Conservation (phyloP, 2,329 filamentous ascomycete species). For the Myriosclerotinia curreyana region DNA sequence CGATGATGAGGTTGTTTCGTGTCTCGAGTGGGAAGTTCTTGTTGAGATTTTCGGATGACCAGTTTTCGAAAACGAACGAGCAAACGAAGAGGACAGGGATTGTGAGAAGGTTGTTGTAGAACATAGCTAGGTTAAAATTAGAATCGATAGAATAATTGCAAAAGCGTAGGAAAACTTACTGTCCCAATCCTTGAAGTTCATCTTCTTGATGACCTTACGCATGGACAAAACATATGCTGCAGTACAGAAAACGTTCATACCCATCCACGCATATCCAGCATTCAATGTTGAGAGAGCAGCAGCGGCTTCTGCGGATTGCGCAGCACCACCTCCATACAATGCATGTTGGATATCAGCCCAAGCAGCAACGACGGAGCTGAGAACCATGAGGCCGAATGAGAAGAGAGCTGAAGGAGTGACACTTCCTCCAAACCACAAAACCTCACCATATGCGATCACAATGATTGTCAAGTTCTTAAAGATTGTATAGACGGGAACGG, state of each 20-base stretch:
- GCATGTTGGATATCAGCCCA: slow-evolving; percentile 96
- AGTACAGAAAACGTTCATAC: slow-evolving; percentile 92
- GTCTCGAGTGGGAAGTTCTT: slow-evolving; percentile 84
- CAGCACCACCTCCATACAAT: slow-evolving; percentile 49
- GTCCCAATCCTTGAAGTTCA: slow-evolving; percentile 99
- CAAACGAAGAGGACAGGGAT: slow-evolving; percentile 85
- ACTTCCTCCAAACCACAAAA: slow-evolving; percentile 94
- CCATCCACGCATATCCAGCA: slow-evolving; percentile 96
- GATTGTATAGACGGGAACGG: slow-evolving; percentile 97
- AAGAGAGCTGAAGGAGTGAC: slow-evolving; percentile 85
- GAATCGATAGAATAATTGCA: slow-evolving; percentile 24
- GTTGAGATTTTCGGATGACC: slow-evolving; percentile 78
- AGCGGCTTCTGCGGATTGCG: slow-evolving; percentile 54
- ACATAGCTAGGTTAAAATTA: slow-evolving; percentile 72
- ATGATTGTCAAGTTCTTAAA: slow-evolving; percentile 99
- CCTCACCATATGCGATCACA: slow-evolving; percentile 96
- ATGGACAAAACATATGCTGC: slow-evolving; percentile 87
- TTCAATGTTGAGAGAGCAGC: slow-evolving; percentile 85
- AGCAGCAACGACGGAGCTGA: slow-evolving; percentile 89
- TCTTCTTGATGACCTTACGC: slow-evolving; percentile 98
- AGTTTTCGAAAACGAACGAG: slow-evolving; percentile 84
- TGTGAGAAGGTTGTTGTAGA: slow-evolving; percentile 98
- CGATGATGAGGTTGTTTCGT: slow-evolving; percentile 74
- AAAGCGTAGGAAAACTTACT: slow-evolving; percentile 59
- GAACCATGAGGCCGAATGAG: slow-evolving; percentile 93